Conservation (phyloP, 306 rosid genomes). For the Quercus engelmannii region DNA sequence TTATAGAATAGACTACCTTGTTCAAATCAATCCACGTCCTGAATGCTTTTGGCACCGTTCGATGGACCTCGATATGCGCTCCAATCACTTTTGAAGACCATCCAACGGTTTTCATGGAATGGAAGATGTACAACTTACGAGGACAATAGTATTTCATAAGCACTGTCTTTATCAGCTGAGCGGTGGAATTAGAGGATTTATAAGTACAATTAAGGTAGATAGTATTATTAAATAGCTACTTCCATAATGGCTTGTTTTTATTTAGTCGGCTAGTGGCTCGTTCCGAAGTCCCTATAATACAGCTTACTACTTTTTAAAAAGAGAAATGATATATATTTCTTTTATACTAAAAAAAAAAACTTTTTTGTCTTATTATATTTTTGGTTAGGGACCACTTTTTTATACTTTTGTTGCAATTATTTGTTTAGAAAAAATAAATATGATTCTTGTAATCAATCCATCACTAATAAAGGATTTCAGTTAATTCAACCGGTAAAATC, state of each 20-base stretch:
- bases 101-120: not conserved
- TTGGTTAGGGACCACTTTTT: too few species aligned
- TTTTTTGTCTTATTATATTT: too few species aligned
- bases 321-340: too few species aligned
- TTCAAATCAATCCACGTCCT: too few species aligned
- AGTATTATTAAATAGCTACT: not conserved
- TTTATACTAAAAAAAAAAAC: too few species aligned
- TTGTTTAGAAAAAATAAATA: too few species aligned
- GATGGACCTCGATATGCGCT: too few species aligned
- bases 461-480: fast-evolving
- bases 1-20: too few species aligned
- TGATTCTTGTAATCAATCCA: too few species aligned
- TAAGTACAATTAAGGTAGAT: not conserved
- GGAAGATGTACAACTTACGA: not conserved
- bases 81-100: not conserved
- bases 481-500: too few species aligned
- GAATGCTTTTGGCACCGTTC: too few species aligned
- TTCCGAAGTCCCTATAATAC: not conserved
- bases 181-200: constrained; percentile 18
- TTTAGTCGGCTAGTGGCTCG: constrained; percentile 21
- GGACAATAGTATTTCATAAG: not conserved
- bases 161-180: not conserved
- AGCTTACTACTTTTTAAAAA: not conserved
- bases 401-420: too few species aligned
- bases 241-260: constrained; percentile 26